Percentiles rank a stretch among this genome's conserved stretches.
Conservation (phyloP, 805 yeast genomes). For the Scheffersomyces lignosus region DNA sequence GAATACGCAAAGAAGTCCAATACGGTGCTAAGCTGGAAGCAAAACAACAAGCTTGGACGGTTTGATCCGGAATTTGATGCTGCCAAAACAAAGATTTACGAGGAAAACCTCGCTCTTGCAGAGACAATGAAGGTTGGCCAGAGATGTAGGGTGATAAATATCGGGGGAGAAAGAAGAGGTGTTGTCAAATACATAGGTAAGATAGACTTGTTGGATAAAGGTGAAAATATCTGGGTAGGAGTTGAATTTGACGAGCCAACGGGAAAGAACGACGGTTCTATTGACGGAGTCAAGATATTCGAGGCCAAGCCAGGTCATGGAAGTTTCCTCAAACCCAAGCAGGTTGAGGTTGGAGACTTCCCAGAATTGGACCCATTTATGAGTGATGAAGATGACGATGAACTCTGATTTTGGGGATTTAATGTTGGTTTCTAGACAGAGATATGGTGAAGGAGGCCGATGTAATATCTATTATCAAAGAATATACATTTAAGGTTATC, state of each 20-base stretch:
- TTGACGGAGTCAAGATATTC: conserved; percentile 63
- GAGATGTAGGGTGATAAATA: conserved; percentile 52
- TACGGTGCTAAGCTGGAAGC: conserved; percentile 79
- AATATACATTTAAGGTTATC: too few species aligned
- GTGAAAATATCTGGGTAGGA: conserved; percentile 70
- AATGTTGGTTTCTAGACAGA: too few species aligned
- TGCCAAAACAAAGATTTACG: conserved; percentile 27
- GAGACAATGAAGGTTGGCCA: conserved; percentile 43
- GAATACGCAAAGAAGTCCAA: conserved; percentile 61
- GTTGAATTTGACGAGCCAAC: conserved; percentile 81
- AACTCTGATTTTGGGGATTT: too few species aligned
- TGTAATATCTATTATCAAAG: too few species aligned
- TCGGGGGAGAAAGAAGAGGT: conserved; percentile 63
- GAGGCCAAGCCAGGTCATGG: conserved; percentile 62
- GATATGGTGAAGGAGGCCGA: too few species aligned
- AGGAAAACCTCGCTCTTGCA: conserved; percentile 27
- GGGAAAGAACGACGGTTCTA: conserved; percentile 82
- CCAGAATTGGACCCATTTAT: conserved; percentile 48
- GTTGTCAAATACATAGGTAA: conserved; percentile 68
- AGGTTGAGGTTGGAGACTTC: conserved; percentile 69
- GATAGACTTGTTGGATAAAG: conserved; percentile 57
- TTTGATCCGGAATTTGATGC: conserved; percentile 55
- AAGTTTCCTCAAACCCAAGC: conserved; percentile 70
- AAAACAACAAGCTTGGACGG: conserved; percentile 64
- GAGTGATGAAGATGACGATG: conserved; percentile 37